Evolutionary conservation across 2,329 filamentous ascomycete genomes (phyloP), one percentile per base, ranked within the genome.

Genomic region (Magnaporthiopsis incrustans): DNA sequence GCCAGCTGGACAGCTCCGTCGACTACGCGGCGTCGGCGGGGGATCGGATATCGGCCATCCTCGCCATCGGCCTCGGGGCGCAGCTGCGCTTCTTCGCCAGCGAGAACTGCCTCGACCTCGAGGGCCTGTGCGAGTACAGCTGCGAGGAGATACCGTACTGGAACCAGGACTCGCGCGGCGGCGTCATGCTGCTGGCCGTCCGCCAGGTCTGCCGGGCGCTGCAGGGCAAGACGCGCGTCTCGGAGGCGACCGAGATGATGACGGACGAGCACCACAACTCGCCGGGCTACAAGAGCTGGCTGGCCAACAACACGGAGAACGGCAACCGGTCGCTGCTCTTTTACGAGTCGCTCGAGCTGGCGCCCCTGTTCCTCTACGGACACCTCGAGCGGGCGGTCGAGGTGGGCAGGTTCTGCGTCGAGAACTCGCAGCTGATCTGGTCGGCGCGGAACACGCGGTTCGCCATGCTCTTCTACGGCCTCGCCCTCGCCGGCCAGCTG

Each of bases 61-160:
- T 93, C 12, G 89, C 88, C 68, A 85, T 89, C 62, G 90, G 89
- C 0, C 77, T 92, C 26, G 81, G 83, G 38, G 85, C 87, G 3
- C 82, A 85, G 67, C 83, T 89, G 69, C 87, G 85, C 68, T 83
- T 92, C 64, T 92, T 88, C 73, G 83, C 85, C 15, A 88, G 87
- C 68, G 85, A 91, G 67, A 88, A 91, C 65, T 79, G 87, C 60
- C 78, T 79, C 18, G 90, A 93, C 64, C 77, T 92, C 0, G 89
- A 92, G 71, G 82, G 82, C 0, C 90, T 86, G 71, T 89, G 88
- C 69, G 82, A 86, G 60, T 90, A 88, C 66, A 83, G 86, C n/a
- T 89, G 87, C 66, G 84, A 92, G 66, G 90, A 92, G 67, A 84
- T 91, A 65, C 85, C 85, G 1, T 85, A 88, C 61, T 93, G 90